These are phyloP conservation scores for Tagetes patula DNA, from an alignment of 129 eudicot genomes.

Conservation along the genomic window DNA sequence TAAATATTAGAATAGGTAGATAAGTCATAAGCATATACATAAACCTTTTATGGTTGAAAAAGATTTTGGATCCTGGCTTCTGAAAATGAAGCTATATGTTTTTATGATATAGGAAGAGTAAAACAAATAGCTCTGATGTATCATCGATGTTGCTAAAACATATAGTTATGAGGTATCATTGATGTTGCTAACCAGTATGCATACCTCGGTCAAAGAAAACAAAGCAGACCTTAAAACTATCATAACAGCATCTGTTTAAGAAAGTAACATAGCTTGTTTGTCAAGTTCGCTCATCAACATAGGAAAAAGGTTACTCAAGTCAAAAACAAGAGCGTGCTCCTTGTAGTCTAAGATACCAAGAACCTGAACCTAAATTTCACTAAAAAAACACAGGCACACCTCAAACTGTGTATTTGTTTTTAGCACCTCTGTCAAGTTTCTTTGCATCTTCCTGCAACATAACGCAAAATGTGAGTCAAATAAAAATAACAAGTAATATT, in stretches of 20 bases:
- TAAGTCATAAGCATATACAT: no score
- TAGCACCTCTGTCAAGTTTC: slow-evolving; percentile 56
- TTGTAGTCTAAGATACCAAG: slow-evolving; percentile 1
- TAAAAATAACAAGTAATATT: neutral
- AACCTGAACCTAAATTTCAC: slow-evolving; percentile 25
- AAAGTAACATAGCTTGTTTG: slow-evolving; percentile 17
- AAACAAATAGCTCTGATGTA: no score
- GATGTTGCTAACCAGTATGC: no score
- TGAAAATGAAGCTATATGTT: no score
- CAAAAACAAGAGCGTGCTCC: slow-evolving; percentile 4
- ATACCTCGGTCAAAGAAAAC: neutral
- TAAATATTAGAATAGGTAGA: no score
- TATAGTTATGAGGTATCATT: no score
- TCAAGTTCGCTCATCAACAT: slow-evolving; percentile 23
- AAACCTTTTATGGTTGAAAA: no score
- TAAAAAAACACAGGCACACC: slow-evolving; percentile 22
- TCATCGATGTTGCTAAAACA: no score
- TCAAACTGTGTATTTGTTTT: slow-evolving; percentile 66
- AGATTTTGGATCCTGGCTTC: no score
- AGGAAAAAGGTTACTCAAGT: slow-evolving; percentile 13
- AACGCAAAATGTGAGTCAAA: slow-evolving; percentile 8
- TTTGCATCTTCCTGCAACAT: slow-evolving; percentile 68
- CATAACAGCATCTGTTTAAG: slow-evolving; percentile 12
- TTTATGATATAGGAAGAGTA: no score
- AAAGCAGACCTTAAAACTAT: neutral